Percentiles rank a stretch among this genome's conserved stretches.
These are phyloP conservation scores for Hirsutella rhossiliensis DNA, from an alignment of 2,329 filamentous ascomycete genomes.

Conservation along the genomic window DNA sequence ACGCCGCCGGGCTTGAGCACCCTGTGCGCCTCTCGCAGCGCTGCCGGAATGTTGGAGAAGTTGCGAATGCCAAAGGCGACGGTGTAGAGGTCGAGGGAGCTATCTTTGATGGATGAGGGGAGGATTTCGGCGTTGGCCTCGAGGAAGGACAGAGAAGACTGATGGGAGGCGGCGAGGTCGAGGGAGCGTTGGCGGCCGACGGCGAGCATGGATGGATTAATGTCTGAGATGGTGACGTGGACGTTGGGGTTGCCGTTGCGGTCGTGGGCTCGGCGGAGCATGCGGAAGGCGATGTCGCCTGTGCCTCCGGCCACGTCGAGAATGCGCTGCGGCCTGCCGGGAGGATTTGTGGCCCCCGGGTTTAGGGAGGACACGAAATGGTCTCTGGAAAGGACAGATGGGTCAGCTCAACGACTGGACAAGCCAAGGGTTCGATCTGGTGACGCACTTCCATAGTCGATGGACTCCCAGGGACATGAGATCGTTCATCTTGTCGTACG, in stretches of 20 bases:
- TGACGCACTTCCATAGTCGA: slow-evolving; percentile 71
- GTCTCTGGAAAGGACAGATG: slow-evolving; percentile 38
- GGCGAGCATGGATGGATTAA: slow-evolving; percentile 88
- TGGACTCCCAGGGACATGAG: slow-evolving; percentile 97
- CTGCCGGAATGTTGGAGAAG: slow-evolving; percentile 82
- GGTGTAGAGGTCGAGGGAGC: slow-evolving; percentile 86
- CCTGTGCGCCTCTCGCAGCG: slow-evolving; percentile 70
- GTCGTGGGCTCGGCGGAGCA: slow-evolving; percentile 79
- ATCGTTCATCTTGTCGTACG: slow-evolving; percentile 98
- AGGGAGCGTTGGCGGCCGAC: slow-evolving; percentile 74
- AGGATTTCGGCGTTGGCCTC: slow-evolving; percentile 84
- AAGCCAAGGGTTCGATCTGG: background rate
- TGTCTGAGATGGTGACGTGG: slow-evolving; percentile 84
- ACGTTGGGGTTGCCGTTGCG: slow-evolving; percentile 65
- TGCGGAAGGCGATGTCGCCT: slow-evolving; percentile 93
- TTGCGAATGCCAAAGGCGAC: slow-evolving; percentile 97
- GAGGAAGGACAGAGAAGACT: slow-evolving; percentile 57
- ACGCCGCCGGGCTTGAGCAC: slow-evolving; percentile 90
- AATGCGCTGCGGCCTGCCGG: slow-evolving; percentile 49
- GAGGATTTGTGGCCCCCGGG: slow-evolving; percentile 50
- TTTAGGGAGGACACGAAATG: slow-evolving; percentile 89
- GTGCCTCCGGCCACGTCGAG: slow-evolving; percentile 96
- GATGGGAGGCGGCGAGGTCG: slow-evolving; percentile 40
- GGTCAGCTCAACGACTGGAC: background rate
- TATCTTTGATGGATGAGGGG: slow-evolving; percentile 45